Evolutionary conservation across 2,329 filamentous ascomycete genomes (phyloP), one percentile per base, ranked within the genome.

Genomic region (Diaporthe caulivora): DNA sequence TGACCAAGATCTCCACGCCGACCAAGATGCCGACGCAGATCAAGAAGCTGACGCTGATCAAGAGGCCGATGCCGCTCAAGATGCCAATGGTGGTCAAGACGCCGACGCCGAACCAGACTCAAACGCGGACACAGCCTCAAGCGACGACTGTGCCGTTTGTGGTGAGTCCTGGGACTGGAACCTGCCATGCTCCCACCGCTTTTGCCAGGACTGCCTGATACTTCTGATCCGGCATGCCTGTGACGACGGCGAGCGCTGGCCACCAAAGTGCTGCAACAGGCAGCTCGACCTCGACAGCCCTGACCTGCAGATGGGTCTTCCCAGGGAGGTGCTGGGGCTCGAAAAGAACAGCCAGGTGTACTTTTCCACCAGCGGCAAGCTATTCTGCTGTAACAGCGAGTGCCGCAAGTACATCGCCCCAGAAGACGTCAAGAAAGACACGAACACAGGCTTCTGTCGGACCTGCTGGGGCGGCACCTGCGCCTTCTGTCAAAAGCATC

Each of bases 401-500:
- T 64, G 42, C 18, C 42, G 42, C 1, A 34, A 24, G 15, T 64
- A 49, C 21, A 47, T 64, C 8, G 1, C 42, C 11, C 42, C 40
- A 1, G 26, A 18, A 4, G 13, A 34, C 0, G 24, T 64, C 2
- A 17, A 49, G 42, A 18, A 64, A 0, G 9, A 1, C 18, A 49
- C 42, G 1, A 3, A 64, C 26, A 24, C 47, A 29, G 60, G 42
- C 26, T 64, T 64, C 60, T 64, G 60, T 42, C 11, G 6, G 18
- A 6, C 9, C 60, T 64, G 60, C 60, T 49, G 60, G 60, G 60
- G 40, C 42, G 58, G 58, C 24, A 64, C 58, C 40, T 64, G 58
- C 58, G 18, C 24, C 58, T 6, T 31, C 17, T 64, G 58, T 40
- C 4, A 40, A 1, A 10, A 26, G 9, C 10, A 64, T 26, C 58